Evolutionary conservation across 2,329 filamentous ascomycete genomes (phyloP).

Genomic region (Monosporascus sp.): DNA sequence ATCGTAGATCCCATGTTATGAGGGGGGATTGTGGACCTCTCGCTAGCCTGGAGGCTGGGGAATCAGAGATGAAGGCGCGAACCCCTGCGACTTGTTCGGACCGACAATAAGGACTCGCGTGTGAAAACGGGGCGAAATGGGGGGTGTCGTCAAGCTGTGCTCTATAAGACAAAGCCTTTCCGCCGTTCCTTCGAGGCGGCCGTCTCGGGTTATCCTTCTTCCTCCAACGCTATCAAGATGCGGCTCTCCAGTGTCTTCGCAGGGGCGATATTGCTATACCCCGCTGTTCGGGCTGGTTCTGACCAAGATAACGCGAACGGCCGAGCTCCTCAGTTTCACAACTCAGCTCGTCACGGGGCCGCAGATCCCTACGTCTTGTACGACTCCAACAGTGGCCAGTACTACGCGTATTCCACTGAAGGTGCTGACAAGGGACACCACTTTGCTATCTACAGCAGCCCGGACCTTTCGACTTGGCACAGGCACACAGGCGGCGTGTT

Average conservation of each 20-base stretch:
- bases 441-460: constrained; percentile 32
- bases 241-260: not conserved
- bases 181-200: not conserved
- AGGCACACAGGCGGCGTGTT: constrained; percentile 28
- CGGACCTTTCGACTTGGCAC: constrained; percentile 32
- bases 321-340: constrained; percentile 26
- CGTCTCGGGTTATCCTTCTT: not conserved
- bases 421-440: constrained; percentile 27
- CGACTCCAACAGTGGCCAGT: constrained; percentile 24
- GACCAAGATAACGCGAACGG: not conserved
- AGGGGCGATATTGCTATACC: not conserved
- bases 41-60: too few species aligned
- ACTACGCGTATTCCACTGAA: constrained; percentile 32
- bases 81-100: not conserved
- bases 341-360: constrained; percentile 26
- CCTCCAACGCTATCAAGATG: not conserved
- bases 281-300: not conserved
- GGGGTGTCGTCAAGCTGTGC: not conserved
- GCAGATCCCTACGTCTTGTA: constrained; percentile 30
- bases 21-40: too few species aligned
- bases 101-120: not conserved
- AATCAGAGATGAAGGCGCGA: too few species aligned
- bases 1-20: too few species aligned
- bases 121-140: not conserved
- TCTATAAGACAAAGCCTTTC: not conserved